Evolutionary conservation across 352 stramenopile genomes (phyloP).

Genomic region (Globisporangium spiculum): DNA sequence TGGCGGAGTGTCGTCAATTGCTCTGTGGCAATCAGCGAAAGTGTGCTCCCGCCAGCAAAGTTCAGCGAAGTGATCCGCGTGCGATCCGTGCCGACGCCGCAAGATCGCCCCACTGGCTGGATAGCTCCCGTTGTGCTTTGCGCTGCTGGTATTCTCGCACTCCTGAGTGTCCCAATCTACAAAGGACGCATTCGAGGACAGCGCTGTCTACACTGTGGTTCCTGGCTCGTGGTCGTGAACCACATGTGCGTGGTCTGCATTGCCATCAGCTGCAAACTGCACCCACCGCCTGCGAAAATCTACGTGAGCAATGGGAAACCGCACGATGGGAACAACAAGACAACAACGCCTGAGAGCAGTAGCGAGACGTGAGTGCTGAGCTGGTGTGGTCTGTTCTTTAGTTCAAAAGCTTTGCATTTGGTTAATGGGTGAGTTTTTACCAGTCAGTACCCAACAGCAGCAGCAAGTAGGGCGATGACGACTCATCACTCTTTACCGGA

Average conservation of each 20-base stretch:
- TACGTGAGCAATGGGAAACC: slow-evolving; percentile 47
- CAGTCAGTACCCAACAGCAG: not conserved
- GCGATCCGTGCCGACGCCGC: slow-evolving; percentile 38
- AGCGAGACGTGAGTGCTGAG: slow-evolving; percentile 4
- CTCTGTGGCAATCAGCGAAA: slow-evolving; percentile 54
- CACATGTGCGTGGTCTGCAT: slow-evolving; percentile 55
- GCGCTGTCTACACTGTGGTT: slow-evolving; percentile 62
- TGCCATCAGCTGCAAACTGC: slow-evolving; percentile 48
- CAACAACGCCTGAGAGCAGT: slow-evolving; percentile 8
- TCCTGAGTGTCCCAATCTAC: slow-evolving; percentile 51
- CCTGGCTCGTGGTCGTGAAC: slow-evolving; percentile 59
- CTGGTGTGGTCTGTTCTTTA: not conserved
- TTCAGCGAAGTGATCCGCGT: slow-evolving; percentile 65
- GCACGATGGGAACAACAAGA: slow-evolving; percentile 16
- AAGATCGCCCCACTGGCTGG: slow-evolving; percentile 31
- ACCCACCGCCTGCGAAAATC: slow-evolving; percentile 48
- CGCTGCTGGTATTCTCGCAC: slow-evolving; percentile 15
- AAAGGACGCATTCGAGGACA: slow-evolving; percentile 43
- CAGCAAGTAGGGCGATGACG: not conserved
- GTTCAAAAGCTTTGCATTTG: not conserved
- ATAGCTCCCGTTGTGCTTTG: slow-evolving; percentile 25
- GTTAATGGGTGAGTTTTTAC: not conserved
- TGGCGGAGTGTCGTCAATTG: slow-evolving; percentile 74
- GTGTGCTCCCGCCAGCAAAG: slow-evolving; percentile 24
- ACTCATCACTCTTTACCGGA: slow-evolving; percentile 11